phyloP scores from a whole-genome alignment of 2,329 filamentous ascomycete species.

The Venturia carpophila region DNA sequence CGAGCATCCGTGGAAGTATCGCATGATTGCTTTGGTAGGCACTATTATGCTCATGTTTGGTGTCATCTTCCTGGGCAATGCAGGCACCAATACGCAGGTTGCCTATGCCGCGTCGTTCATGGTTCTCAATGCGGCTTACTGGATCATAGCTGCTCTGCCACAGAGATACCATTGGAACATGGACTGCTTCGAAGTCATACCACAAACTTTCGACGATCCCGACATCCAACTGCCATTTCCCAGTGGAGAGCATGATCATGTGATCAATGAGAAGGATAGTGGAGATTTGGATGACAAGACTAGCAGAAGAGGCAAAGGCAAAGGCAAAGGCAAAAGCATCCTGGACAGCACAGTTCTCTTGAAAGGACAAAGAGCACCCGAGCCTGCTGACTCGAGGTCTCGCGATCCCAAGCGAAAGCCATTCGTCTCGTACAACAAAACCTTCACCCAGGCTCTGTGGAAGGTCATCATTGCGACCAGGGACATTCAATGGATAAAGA shows the following conservation, averaged over 20 bases:
- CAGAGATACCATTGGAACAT: conserved; percentile 42
- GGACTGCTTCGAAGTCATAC: conserved; percentile 35
- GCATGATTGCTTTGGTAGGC: conserved; percentile 42
- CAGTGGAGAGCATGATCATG: not conserved
- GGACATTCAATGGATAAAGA: conserved; percentile 36
- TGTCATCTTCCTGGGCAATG: conserved; percentile 44
- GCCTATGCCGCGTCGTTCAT: conserved; percentile 44
- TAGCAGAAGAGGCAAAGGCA: not conserved
- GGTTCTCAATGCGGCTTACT: conserved; percentile 43
- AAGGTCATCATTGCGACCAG: conserved; percentile 42
- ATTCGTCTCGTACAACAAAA: conserved; percentile 23
- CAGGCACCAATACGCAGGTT: conserved; percentile 40
- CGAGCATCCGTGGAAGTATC: conserved; percentile 34
- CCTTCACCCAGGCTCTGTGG: conserved; percentile 43
- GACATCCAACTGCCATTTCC: not conserved
- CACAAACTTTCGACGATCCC: conserved; percentile 28
- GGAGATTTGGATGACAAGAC: not conserved
- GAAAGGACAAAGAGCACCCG: not conserved
- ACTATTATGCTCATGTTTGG: conserved; percentile 47
- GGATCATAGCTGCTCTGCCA: conserved; percentile 44
- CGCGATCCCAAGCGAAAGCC: not conserved
- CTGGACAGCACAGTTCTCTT: not conserved
- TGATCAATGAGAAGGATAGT: not conserved
- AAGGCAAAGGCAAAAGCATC: not conserved
- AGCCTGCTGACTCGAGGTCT: too few species aligned